Evolutionary conservation across 805 yeast genomes (phyloP).

Genomic region (Metahyphopichia silvanorum): DNA sequence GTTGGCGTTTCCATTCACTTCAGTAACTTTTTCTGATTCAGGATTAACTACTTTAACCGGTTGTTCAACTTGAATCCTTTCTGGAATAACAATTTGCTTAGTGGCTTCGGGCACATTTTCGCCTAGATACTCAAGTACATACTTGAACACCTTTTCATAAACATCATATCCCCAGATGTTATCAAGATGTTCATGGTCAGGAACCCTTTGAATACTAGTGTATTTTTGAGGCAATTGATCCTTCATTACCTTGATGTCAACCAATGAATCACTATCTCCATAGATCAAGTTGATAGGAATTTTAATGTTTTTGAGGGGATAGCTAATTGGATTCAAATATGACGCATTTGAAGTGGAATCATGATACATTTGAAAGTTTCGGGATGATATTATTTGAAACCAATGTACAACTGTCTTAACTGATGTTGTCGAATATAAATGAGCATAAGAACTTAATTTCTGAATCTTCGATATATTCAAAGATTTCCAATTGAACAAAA

Average conservation of each 20-base stretch:
- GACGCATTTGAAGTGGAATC: slow-evolving; percentile 35
- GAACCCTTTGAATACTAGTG: slow-evolving; percentile 55
- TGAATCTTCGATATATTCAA: slow-evolving; percentile 67
- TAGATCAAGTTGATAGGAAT: slow-evolving; percentile 77
- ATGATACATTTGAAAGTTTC: slow-evolving; percentile 85
- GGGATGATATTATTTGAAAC: slow-evolving; percentile 83
- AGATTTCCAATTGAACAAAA: slow-evolving; percentile 80
- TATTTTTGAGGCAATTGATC: slow-evolving; percentile 56
- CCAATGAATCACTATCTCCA: slow-evolving; percentile 78
- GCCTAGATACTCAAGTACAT: slow-evolving; percentile 22
- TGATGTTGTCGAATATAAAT: slow-evolving; percentile 85
- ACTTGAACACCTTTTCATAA: slow-evolving; percentile 27
- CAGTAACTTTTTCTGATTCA: not conserved
- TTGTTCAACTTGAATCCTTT: too few species aligned
- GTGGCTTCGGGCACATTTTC: too few species aligned
- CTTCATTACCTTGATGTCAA: slow-evolving; percentile 78
- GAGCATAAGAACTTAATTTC: slow-evolving; percentile 78
- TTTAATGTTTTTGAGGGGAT: slow-evolving; percentile 36
- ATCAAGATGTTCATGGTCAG: slow-evolving; percentile 84
- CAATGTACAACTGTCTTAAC: slow-evolving; percentile 95
- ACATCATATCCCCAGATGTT: slow-evolving; percentile 83
- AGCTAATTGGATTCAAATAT: slow-evolving; percentile 33
- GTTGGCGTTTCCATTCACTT: too few species aligned
- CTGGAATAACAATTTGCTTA: too few species aligned
- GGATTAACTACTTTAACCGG: too few species aligned